Percentiles rank a stretch among this genome's conserved stretches.
Conservation (phyloP, 192 early-diverging fungal species). For the Blastocladiella britannica region DNA sequence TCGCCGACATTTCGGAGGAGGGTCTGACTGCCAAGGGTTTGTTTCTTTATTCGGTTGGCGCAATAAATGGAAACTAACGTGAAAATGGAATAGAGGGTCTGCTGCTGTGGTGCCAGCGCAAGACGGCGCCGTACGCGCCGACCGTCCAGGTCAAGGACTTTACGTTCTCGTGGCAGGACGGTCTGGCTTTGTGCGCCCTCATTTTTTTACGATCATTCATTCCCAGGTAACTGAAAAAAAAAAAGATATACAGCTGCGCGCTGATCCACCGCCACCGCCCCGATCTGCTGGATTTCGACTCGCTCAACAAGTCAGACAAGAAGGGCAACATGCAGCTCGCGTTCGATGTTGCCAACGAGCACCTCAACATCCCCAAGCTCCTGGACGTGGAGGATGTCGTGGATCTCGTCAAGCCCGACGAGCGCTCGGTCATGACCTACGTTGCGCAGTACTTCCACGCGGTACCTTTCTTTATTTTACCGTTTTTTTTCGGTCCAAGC, state of each 20-base stretch:
- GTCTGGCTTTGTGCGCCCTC: constrained; percentile 59
- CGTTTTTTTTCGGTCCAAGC: constrained; percentile 1
- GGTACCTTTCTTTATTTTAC: constrained; percentile 47
- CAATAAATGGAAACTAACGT: no score
- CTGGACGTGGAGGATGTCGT: constrained; percentile 91
- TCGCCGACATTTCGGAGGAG: constrained; percentile 77
- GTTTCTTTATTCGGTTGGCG: no score
- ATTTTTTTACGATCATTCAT: no score
- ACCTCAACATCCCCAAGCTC: constrained; percentile 78
- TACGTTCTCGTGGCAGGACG: constrained; percentile 81
- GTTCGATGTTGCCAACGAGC: constrained; percentile 77
- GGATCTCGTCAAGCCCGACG: constrained; percentile 82
- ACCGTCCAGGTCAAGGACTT: constrained; percentile 81
- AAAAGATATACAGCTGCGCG: constrained; percentile 62
- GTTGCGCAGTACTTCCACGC: constrained; percentile 97
- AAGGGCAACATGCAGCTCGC: constrained; percentile 79
- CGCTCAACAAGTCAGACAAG: constrained; percentile 59
- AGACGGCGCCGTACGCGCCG: constrained; percentile 64
- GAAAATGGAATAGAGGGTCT: no score
- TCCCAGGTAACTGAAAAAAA: no score
- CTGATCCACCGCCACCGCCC: constrained; percentile 94
- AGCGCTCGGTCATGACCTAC: constrained; percentile 93
- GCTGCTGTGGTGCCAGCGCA: constrained; percentile 88
- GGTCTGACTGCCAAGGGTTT: constrained; percentile 86
- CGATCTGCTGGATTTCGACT: constrained; percentile 73